Percentiles rank a stretch among this genome's conserved stretches.
phyloP scores from a whole-genome alignment of 2,329 filamentous ascomycete species.

The Orbilia javanica region DNA sequence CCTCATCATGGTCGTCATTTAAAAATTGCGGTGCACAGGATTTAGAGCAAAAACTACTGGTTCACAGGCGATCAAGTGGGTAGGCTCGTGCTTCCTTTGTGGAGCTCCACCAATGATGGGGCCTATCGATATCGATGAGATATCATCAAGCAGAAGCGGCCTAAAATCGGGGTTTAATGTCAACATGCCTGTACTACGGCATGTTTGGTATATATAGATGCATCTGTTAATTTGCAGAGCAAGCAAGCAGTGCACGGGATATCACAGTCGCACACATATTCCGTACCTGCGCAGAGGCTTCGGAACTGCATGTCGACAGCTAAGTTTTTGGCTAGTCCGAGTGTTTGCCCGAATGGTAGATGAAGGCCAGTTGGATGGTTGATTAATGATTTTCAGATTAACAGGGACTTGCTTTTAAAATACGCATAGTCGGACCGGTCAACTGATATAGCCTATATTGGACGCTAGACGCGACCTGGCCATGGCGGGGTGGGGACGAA shows the following conservation, averaged over 20 bases:
- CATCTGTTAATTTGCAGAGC: slow-evolving; percentile 33
- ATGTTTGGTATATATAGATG: slow-evolving; percentile 56
- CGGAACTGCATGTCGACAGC: slow-evolving; percentile 28
- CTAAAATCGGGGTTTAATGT: slow-evolving; percentile 35
- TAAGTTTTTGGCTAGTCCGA: slow-evolving; percentile 16
- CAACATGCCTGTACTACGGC: slow-evolving; percentile 38
- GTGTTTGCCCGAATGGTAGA: slow-evolving; percentile 21
- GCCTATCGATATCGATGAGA: slow-evolving; percentile 27
- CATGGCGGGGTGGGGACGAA: slow-evolving; percentile 44
- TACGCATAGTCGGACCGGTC: slow-evolving; percentile 57
- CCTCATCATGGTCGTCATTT: slow-evolving; percentile 16
- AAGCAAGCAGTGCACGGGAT: slow-evolving; percentile 18
- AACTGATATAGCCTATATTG: slow-evolving; percentile 57
- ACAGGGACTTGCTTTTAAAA: slow-evolving; percentile 52
- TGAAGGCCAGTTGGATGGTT: slow-evolving; percentile 12
- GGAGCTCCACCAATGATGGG: slow-evolving; percentile 39
- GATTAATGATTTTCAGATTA: slow-evolving; percentile 40
- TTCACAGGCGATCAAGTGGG: background rate
- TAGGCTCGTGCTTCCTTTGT: slow-evolving; percentile 26
- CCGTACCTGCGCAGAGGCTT: slow-evolving; percentile 52
- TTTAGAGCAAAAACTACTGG: slow-evolving; percentile 15
- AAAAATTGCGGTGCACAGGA: slow-evolving; percentile 38
- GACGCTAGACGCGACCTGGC: slow-evolving; percentile 46
- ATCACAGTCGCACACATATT: slow-evolving; percentile 42
- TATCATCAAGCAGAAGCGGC: slow-evolving; percentile 26